A percentile compares a stretch with the other conserved stretches of the same genome.
Evolutionary conservation across 306 rosid species (phyloP).

Genomic region (Vigna trinervia): DNA sequence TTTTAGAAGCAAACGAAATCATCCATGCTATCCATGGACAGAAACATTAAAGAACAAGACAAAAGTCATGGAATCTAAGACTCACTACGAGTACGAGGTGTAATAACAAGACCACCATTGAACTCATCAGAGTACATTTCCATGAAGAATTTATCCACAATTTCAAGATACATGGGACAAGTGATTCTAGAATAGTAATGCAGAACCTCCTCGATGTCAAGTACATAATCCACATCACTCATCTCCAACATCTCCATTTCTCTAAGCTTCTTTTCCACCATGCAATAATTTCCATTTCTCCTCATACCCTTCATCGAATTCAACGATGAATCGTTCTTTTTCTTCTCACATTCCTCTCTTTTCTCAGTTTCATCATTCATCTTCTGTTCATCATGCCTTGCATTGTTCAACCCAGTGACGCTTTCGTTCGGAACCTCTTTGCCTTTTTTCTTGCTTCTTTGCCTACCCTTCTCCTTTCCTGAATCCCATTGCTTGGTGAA

Average conservation of each 20-base stretch:
- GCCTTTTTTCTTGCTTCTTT: conserved; percentile 42
- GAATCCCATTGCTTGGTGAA: conserved; percentile 56
- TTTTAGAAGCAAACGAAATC: conserved; percentile 25
- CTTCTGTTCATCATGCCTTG: conserved; percentile 9
- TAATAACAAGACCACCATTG: conserved; percentile 37
- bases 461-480: conserved; percentile 39
- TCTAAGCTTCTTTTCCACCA: conserved; percentile 73
- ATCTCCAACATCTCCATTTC: conserved; percentile 76
- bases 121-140: conserved; percentile 74
- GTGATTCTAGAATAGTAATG: conserved; percentile 86
- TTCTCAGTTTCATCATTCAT: conserved; percentile 39
- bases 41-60: conserved; percentile 20
- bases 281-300: conserved; percentile 15
- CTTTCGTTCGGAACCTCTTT: background rate
- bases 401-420: conserved; percentile 3
- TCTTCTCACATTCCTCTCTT: conserved; percentile 30
- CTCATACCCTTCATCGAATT: background rate
- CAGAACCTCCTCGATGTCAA: conserved; percentile 87
- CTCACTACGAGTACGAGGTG: conserved; percentile 26
- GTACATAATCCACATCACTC: conserved; percentile 71
- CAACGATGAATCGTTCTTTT: conserved; percentile 36
- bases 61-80: conserved; percentile 29
- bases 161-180: conserved; percentile 76
- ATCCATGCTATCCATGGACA: background rate
- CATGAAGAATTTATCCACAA: conserved; percentile 80